Evolutionary conservation across 306 rosid genomes (phyloP).

Genomic region (Prunus padus): DNA sequence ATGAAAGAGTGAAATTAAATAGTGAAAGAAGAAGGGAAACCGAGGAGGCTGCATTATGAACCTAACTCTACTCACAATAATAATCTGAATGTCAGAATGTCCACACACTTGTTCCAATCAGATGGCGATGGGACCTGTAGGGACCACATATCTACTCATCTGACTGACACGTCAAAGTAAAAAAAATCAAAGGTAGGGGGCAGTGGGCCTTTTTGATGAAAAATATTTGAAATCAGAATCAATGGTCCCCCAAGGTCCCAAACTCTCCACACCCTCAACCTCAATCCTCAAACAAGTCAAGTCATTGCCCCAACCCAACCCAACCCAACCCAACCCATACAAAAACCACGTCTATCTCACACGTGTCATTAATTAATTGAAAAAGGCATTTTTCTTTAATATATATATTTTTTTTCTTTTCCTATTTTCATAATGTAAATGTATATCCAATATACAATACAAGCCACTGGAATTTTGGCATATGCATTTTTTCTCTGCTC

Average conservation of each 20-base stretch:
- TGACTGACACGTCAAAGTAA: background rate
- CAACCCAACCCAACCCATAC: background rate
- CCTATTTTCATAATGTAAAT: background rate
- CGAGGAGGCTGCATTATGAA: background rate
- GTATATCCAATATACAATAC: background rate
- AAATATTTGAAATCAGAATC: background rate
- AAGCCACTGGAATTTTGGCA: background rate
- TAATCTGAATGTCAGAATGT: background rate
- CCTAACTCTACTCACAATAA: background rate
- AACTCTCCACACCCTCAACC: background rate
- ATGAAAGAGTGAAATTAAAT: too few relatives aligned
- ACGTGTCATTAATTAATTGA: constrained; percentile 2
- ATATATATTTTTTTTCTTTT: background rate
- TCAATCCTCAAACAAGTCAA: background rate
- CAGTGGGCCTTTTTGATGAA: background rate
- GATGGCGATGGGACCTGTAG: constrained; percentile 15
- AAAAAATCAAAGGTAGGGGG: background rate
- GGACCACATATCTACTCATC: background rate
- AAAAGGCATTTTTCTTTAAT: background rate
- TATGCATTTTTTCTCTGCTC: background rate
- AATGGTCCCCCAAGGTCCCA: background rate
- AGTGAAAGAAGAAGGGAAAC: too few relatives aligned
- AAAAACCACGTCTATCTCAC: background rate
- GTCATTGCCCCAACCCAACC: background rate
- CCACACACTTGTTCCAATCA: constrained; percentile 13